Conservation (phyloP, 106 monocot genomes). For the Acorus calamus region DNA sequence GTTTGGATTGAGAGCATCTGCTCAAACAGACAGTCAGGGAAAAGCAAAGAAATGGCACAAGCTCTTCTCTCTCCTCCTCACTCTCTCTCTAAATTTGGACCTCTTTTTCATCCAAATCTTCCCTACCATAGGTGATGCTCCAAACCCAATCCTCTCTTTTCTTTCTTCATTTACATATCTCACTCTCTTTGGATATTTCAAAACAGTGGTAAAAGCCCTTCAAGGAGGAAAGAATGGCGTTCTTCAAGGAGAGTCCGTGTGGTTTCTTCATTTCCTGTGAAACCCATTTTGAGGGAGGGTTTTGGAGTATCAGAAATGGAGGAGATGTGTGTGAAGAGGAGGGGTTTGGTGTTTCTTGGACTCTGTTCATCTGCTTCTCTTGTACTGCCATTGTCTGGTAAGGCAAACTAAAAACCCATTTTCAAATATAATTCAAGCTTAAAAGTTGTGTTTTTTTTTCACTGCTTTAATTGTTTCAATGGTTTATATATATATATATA, state of each 20-base stretch:
- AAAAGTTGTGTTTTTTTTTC: too few species aligned
- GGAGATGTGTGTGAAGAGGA: conserved; percentile 8
- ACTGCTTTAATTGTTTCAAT: too few species aligned
- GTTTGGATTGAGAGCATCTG: too few species aligned
- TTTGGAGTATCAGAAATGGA: neutral
- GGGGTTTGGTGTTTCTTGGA: conserved; percentile 34
- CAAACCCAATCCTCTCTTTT: neutral
- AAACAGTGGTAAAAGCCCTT: conserved; percentile 1
- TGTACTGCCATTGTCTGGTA: conserved; percentile 33
- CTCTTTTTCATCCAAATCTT: conserved; percentile 1
- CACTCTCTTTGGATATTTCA: neutral
- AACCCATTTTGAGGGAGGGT: neutral
- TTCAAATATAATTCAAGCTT: too few species aligned
- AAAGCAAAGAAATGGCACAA: conserved; percentile 8
- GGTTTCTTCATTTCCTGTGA: conserved; percentile 6
- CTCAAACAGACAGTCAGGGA: neutral
- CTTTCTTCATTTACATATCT: neutral
- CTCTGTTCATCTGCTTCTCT: conserved; percentile 25
- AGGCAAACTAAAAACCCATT: neutral
- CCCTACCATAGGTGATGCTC: neutral
- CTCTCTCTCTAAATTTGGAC: conserved; percentile 3
- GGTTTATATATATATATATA: too few species aligned
- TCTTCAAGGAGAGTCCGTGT: conserved; percentile 1
- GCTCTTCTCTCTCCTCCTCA: conserved; percentile 37
- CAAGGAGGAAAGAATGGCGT: neutral